A percentile compares a stretch with the other conserved stretches of the same genome.
Conservation (phyloP, 768 basidiomycete species). For the Lentinula guzmanii region DNA sequence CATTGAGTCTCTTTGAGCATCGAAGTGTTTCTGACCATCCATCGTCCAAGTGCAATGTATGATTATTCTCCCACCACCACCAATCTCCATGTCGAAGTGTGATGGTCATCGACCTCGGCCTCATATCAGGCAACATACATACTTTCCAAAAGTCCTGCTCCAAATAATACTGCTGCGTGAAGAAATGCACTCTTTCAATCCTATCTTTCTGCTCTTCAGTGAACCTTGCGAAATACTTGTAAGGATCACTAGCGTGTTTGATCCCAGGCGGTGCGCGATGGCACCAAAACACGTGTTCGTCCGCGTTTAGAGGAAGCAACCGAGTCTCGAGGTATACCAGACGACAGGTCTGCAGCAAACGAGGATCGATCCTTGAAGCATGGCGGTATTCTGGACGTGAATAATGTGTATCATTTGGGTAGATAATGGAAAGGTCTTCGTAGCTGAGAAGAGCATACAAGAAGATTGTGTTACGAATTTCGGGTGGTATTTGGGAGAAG, state of each 20-base stretch:
- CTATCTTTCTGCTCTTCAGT: constrained; percentile 12
- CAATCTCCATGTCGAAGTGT: constrained; percentile 18
- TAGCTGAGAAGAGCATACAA: constrained; percentile 12
- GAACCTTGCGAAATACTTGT: constrained; percentile 11
- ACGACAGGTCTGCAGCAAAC: constrained; percentile 16
- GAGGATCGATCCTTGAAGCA: constrained; percentile 10
- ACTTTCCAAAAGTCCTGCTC: constrained; percentile 6
- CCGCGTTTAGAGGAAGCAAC: constrained; percentile 12
- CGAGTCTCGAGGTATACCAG: constrained; percentile 17
- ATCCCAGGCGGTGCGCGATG: constrained; percentile 4
- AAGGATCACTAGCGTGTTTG: not conserved
- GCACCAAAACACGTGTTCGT: constrained; percentile 18
- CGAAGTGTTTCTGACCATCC: constrained; percentile 12
- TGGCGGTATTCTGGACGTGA: constrained; percentile 16
- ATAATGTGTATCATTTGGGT: constrained; percentile 12
- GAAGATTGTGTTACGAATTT: constrained; percentile 18
- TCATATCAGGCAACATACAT: not conserved
- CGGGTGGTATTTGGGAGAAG: constrained; percentile 12
- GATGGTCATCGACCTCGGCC: constrained; percentile 10
- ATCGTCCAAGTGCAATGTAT: constrained; percentile 8
- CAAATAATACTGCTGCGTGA: constrained; percentile 16
- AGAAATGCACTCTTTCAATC: constrained; percentile 14
- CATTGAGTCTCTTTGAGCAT: constrained; percentile 8
- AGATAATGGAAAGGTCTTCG: constrained; percentile 11
- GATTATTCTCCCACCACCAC: constrained; percentile 18